phyloP scores from a whole-genome alignment of 176 grass and related monocot genomes.

The Zea luxurians region DNA sequence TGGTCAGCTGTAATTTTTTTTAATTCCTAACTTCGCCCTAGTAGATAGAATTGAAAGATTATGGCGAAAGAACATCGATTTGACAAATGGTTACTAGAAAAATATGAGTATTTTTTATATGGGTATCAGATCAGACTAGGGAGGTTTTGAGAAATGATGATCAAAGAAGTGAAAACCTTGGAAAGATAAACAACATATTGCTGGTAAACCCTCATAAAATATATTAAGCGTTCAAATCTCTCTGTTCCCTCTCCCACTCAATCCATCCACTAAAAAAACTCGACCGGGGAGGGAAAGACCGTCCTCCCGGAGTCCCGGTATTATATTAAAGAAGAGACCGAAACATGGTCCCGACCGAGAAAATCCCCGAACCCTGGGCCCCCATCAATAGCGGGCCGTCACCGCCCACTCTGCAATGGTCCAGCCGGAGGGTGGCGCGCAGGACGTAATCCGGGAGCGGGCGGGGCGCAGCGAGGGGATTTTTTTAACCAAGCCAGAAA shows the following conservation, averaged over 20 bases:
- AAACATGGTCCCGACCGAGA: no score
- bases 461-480: no score
- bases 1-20: constrained; percentile 24
- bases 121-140: constrained; percentile 6
- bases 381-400: no score
- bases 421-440: no score
- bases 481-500: no score
- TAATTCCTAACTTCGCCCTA: constrained; percentile 10
- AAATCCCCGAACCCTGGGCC: no score
- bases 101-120: background rate
- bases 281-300: no score
- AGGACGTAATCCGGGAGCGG: no score
- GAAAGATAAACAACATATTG: constrained; percentile 10
- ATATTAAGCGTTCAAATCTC: background rate
- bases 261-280: background rate
- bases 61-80: constrained; percentile 12
- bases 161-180: background rate
- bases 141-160: constrained; percentile 18
- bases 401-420: no score
- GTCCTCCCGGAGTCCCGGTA: no score
- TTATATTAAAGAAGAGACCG: no score
- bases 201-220: background rate
- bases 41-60: background rate
- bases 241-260: background rate
- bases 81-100: constrained; percentile 29